phyloP scores from a whole-genome alignment of 768 basidiomycete species.

The Ramaria sp. region DNA sequence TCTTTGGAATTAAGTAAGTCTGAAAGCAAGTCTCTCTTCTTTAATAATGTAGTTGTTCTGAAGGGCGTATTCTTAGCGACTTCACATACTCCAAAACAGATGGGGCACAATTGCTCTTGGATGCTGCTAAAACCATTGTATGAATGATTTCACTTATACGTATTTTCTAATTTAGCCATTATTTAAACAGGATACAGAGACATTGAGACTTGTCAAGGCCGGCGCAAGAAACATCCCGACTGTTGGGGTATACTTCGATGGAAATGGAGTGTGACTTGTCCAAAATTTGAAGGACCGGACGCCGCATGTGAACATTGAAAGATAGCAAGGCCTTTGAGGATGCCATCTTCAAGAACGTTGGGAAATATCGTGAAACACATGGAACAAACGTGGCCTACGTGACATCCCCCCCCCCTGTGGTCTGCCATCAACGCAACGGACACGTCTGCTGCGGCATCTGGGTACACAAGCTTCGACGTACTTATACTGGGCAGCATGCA shows the following conservation, averaged over 20 bases:
- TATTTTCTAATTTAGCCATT: background rate
- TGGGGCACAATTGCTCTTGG: background rate
- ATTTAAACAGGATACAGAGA: background rate
- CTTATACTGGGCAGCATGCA: no score
- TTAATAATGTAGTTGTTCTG: no score
- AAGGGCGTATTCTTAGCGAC: background rate
- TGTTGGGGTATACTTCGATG: conserved; percentile 1
- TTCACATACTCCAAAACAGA: conserved; percentile 3
- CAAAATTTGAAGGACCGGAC: no score
- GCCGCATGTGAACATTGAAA: background rate
- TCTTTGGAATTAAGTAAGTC: conserved; percentile 4
- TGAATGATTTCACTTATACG: background rate
- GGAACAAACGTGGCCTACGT: background rate
- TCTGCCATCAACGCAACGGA: background rate
- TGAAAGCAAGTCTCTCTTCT: background rate
- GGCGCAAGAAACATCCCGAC: conserved; percentile 3
- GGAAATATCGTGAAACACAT: background rate
- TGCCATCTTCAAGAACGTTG: conserved; percentile 6
- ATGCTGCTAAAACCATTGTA: conserved; percentile 4
- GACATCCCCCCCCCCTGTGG: conserved; percentile 1
- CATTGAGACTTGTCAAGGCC: background rate
- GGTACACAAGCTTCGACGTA: no score
- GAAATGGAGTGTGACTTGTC: background rate
- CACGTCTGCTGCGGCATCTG: background rate
- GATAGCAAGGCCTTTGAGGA: conserved; percentile 1